These are phyloP conservation scores for Cercospora zeina DNA, from an alignment of 2,329 filamentous ascomycete species.

Conservation along the genomic window DNA sequence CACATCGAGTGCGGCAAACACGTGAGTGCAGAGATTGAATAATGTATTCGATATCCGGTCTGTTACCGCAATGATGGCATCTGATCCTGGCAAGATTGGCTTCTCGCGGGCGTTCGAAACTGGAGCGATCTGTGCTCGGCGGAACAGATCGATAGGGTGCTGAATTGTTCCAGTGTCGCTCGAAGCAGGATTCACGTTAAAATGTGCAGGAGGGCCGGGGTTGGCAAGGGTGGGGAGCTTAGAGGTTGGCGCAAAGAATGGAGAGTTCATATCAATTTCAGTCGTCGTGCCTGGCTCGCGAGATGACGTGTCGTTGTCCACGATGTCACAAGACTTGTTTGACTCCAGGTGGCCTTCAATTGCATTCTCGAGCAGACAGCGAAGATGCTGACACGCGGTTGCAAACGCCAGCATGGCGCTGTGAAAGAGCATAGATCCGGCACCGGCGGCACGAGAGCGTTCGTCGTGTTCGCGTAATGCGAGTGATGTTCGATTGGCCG, in stretches of 20 bases:
- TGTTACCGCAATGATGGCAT: background rate
- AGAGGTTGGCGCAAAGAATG: background rate
- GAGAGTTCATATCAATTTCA: background rate
- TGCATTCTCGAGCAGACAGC: background rate
- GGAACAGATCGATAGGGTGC: slow-evolving; percentile 1
- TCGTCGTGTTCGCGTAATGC: slow-evolving; percentile 13
- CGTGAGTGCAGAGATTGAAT: slow-evolving; percentile 9
- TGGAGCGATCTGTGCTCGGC: background rate
- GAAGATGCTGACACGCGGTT: background rate
- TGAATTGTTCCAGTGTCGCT: background rate
- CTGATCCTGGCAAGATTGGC: background rate
- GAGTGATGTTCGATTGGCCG: slow-evolving; percentile 7
- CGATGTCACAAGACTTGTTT: background rate
- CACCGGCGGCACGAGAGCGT: background rate
- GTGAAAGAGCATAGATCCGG: slow-evolving; percentile 11
- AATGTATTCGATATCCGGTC: background rate
- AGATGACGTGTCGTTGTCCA: background rate
- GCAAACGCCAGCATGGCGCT: slow-evolving; percentile 10
- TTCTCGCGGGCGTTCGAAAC: background rate
- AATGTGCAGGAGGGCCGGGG: background rate
- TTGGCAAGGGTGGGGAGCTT: background rate
- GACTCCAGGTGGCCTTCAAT: background rate
- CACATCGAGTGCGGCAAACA: slow-evolving; percentile 12
- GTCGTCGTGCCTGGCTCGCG: background rate
- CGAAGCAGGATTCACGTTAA: background rate